phyloP scores from a whole-genome alignment of 495 filamentous ascomycete species.

The Penicillium diatomitis region DNA sequence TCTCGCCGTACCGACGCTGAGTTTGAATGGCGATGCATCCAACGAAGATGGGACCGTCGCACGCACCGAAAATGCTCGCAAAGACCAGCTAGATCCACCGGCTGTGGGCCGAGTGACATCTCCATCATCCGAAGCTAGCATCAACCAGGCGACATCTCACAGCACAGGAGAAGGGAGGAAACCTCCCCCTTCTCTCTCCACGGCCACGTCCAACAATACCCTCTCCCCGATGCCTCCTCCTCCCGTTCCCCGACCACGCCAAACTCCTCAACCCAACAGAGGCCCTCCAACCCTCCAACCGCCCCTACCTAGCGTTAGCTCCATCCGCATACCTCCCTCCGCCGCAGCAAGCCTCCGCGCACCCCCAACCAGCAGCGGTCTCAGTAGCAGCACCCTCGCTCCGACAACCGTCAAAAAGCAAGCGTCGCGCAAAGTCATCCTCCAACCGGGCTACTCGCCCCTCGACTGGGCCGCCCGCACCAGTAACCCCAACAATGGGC shows the following conservation, averaged over 20 bases:
- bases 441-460: slow-evolving; percentile 81
- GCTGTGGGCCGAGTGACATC: no score
- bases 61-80: no score
- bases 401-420: slow-evolving; percentile 33
- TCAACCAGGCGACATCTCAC: slow-evolving; percentile 6
- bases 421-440: slow-evolving; percentile 50
- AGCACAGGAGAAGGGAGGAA: slow-evolving; percentile 2
- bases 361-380: slow-evolving; percentile 18
- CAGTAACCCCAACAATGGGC: slow-evolving; percentile 52
- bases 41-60: not conserved
- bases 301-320: slow-evolving; percentile 5
- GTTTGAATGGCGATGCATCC: slow-evolving; percentile 13
- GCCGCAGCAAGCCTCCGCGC: slow-evolving; percentile 25
- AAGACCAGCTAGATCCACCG: no score
- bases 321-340: slow-evolving; percentile 26
- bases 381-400: slow-evolving; percentile 26
- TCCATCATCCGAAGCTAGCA: no score
- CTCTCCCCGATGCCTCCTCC: slow-evolving; percentile 33
- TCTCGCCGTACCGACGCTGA: slow-evolving; percentile 27
- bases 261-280: slow-evolving; percentile 14
- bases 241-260: slow-evolving; percentile 22
- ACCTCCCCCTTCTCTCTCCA: slow-evolving; percentile 8
- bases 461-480: slow-evolving; percentile 88
- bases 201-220: slow-evolving; percentile 7
- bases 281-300: slow-evolving; percentile 4